Percentiles rank a stretch among this genome's conserved stretches.
Conservation (phyloP, 1,284 basidiomycete genomes). For the Sporisorium iseilematis-ciliati region DNA sequence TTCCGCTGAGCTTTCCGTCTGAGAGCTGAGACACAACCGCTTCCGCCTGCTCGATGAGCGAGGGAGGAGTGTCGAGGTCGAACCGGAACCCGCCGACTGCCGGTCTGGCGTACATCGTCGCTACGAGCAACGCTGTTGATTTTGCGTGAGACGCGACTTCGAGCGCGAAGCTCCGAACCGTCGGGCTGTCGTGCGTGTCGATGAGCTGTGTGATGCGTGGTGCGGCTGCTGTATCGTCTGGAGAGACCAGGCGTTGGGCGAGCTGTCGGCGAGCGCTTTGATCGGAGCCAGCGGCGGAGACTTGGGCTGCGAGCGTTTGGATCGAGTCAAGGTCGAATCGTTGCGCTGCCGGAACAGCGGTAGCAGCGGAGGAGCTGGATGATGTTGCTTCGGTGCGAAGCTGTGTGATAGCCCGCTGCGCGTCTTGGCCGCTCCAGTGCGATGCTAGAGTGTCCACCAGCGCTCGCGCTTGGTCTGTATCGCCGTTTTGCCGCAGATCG, state of each 20-base stretch:
- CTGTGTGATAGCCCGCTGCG: conserved; percentile 9
- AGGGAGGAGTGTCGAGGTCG: neutral
- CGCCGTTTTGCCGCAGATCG: conserved; percentile 4
- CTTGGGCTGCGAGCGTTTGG: conserved; percentile 3
- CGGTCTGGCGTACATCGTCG: conserved; percentile 37
- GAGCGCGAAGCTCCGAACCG: conserved; percentile 13
- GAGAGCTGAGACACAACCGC: neutral
- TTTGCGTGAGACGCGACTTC: neutral
- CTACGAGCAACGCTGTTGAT: neutral
- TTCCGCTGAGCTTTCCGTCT: neutral
- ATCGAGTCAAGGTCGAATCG: conserved; percentile 27
- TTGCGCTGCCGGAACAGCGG: neutral
- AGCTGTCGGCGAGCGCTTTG: conserved; percentile 6
- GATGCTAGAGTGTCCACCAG: conserved; percentile 7
- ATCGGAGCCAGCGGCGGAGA: conserved; percentile 5
- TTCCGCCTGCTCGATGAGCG: conserved; percentile 12
- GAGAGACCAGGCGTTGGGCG: conserved; percentile 3
- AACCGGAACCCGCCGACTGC: conserved; percentile 26
- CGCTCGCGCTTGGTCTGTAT: neutral
- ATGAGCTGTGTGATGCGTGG: conserved; percentile 20
- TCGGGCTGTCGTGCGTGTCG: conserved; percentile 30
- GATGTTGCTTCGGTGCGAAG: neutral
- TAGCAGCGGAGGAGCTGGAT: neutral
- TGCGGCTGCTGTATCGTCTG: neutral
- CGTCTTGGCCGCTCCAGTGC: conserved; percentile 12